Percentiles rank a stretch among this genome's conserved stretches.
phyloP scores from a whole-genome alignment of 2,329 filamentous ascomycete species.

The Ilyonectria sp. region DNA sequence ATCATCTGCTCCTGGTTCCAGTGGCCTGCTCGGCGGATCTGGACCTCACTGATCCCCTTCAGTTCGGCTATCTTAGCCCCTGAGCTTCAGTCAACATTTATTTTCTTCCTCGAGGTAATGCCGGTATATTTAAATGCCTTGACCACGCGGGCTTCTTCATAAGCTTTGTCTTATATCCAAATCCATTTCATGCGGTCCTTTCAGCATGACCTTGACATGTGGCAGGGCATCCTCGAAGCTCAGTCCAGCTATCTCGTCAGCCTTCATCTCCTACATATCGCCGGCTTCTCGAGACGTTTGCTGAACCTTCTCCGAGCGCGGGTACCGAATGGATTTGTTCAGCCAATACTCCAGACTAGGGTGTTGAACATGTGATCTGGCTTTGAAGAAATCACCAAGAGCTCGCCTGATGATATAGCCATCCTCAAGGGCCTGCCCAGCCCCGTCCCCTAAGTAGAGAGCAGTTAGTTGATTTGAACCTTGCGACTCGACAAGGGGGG shows the following conservation, averaged over 20 bases:
- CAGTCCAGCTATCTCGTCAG: too few species aligned
- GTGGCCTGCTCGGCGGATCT: background rate
- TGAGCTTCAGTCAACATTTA: background rate
- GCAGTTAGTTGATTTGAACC: too few species aligned
- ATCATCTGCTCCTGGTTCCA: too few species aligned
- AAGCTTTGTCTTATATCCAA: too few species aligned
- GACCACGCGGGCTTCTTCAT: too few species aligned
- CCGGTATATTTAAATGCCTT: background rate
- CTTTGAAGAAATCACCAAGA: constrained; percentile 13
- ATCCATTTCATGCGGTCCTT: too few species aligned
- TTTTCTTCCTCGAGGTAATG: constrained; percentile 2
- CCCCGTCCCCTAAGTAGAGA: constrained; percentile 4
- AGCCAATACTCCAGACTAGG: constrained; percentile 7
- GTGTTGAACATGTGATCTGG: background rate
- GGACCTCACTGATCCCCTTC: constrained; percentile 5
- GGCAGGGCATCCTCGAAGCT: too few species aligned
- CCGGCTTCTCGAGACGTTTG: too few species aligned
- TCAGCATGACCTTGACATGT: too few species aligned
- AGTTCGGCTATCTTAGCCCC: background rate
- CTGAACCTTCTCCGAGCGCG: background rate
- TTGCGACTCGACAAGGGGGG: background rate
- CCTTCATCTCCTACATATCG: too few species aligned
- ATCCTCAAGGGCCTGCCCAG: constrained; percentile 13
- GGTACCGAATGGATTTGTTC: constrained; percentile 7
- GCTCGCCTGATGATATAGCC: constrained; percentile 8